These are phyloP conservation scores for Volvox africanus DNA, from an alignment of 139 green algal genomes.

Conservation along the genomic window DNA sequence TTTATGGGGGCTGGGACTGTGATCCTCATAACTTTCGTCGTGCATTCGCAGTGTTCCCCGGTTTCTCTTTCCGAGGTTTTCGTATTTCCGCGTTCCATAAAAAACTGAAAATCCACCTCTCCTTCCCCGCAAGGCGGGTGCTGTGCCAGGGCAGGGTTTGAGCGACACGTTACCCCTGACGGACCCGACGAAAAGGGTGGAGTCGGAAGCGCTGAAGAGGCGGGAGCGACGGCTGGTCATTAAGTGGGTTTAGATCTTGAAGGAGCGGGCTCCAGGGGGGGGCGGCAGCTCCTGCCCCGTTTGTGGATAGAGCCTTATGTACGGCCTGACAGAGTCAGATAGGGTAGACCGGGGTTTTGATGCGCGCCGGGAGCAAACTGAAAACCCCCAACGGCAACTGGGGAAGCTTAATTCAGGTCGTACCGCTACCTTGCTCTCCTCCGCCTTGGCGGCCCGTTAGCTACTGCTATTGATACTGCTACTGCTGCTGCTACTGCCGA, in stretches of 20 bases:
- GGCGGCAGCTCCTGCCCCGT: no score
- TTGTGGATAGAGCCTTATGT: not conserved
- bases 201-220: constrained; percentile 9
- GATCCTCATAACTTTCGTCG: no score
- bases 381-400: not conserved
- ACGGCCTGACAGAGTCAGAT: not conserved
- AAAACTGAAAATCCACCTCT: not conserved
- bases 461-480: not conserved
- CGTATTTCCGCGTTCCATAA: no score
- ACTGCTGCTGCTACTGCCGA: not conserved
- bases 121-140: constrained; percentile 8
- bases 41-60: no score
- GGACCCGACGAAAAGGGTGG: not conserved
- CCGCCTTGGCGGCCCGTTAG: no score
- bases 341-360: not conserved
- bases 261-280: no score
- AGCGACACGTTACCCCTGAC: constrained; percentile 14
- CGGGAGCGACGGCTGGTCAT: constrained; percentile 32
- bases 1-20: no score
- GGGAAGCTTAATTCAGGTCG: not conserved
- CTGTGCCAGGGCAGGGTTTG: constrained; percentile 1
- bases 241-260: constrained; percentile 21
- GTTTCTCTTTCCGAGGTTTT: no score
- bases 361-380: no score
- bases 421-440: no score